Percentiles rank a stretch among this genome's conserved stretches.
phyloP scores from a whole-genome alignment of 2,329 filamentous ascomycete species.

The Scolecobasidium constrictum region DNA sequence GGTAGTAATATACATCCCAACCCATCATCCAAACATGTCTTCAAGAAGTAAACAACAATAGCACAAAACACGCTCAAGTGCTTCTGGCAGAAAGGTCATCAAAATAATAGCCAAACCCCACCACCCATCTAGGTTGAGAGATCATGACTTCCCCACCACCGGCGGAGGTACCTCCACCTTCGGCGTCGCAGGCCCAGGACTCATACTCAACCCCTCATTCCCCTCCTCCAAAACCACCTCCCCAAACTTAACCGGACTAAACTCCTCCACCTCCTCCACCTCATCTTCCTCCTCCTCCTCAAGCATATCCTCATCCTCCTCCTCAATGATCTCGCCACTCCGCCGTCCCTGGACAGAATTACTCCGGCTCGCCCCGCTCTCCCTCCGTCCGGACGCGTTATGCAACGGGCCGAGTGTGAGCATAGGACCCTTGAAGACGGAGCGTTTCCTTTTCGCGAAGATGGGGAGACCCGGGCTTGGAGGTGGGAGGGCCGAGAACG shows the following conservation, averaged over 20 bases:
- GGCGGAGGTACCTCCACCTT: too few species aligned
- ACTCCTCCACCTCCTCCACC: conserved; percentile 12
- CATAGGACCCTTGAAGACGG: conserved; percentile 71
- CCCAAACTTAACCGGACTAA: conserved; percentile 7
- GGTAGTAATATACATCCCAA: too few species aligned
- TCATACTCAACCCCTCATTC: too few species aligned
- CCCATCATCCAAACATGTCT: too few species aligned
- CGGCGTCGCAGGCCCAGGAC: too few species aligned
- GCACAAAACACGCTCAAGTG: too few species aligned
- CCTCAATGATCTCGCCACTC: conserved; percentile 65
- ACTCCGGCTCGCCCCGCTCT: conserved; percentile 19
- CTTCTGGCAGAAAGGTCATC: too few species aligned
- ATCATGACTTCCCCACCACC: too few species aligned
- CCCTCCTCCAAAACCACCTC: conserved; percentile 4
- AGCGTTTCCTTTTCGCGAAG: conserved; percentile 73
- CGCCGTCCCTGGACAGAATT: conserved; percentile 56
- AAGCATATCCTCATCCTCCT: conserved; percentile 29
- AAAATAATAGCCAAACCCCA: too few species aligned
- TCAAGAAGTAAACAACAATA: too few species aligned
- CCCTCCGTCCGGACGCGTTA: conserved; percentile 20
- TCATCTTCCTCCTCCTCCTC: conserved; percentile 19
- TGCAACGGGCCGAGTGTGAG: conserved; percentile 39
- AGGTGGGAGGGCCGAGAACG: conserved; percentile 44
- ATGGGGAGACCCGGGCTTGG: conserved; percentile 51
- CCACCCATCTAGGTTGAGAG: too few species aligned